These are phyloP conservation scores for Paramecium biaurelia DNA, from an alignment of 73 alveolate species.

Conservation along the genomic window DNA sequence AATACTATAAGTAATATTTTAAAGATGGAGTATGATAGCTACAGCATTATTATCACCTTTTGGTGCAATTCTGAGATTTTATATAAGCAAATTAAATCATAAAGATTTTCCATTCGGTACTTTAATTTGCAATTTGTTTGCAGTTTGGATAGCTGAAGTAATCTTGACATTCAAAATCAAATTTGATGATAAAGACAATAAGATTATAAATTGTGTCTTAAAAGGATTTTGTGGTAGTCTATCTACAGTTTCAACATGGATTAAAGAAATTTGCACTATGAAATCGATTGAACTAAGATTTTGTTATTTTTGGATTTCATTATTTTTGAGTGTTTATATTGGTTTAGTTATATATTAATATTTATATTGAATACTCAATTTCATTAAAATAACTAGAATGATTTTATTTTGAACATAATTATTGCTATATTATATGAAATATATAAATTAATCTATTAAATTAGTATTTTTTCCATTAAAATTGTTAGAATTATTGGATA, in stretches of 20 bases:
- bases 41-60: neutral
- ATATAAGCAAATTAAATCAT: neutral
- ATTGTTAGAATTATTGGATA: no score
- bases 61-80: neutral
- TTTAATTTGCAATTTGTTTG: neutral
- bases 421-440: no score
- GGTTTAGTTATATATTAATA: neutral
- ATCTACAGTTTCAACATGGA: conserved; percentile 31
- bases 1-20: neutral
- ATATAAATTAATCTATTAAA: no score
- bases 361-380: neutral
- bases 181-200: neutral
- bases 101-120: neutral
- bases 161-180: neutral
- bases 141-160: neutral
- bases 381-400: no score
- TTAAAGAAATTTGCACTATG: neutral
- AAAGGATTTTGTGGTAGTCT: conserved; percentile 39
- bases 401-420: no score
- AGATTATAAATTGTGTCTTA: neutral
- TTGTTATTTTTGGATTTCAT: neutral
- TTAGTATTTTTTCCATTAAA: no score
- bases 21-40: neutral
- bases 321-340: neutral
- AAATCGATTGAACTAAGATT: neutral